These are phyloP conservation scores for Delphinella strobiligena DNA, from an alignment of 2,329 filamentous ascomycete species.

Conservation along the genomic window DNA sequence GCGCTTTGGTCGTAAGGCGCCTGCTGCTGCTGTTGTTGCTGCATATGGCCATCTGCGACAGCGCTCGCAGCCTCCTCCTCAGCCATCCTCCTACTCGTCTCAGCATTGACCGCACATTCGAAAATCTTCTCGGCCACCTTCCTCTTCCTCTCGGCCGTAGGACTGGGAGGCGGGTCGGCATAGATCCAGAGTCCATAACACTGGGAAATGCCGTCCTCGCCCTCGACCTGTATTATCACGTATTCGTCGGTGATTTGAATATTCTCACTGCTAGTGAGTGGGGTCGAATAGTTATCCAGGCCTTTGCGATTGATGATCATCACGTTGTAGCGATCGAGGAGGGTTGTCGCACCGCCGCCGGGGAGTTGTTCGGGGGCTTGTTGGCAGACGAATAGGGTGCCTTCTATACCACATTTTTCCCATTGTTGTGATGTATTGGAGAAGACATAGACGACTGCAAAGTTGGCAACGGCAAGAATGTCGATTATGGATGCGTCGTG, in stretches of 20 bases:
- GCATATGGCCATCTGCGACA: conserved; percentile 12
- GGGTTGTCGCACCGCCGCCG: conserved; percentile 11
- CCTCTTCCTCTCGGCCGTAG: conserved; percentile 38
- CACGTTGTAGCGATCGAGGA: conserved; percentile 31
- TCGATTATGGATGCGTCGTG: conserved; percentile 62
- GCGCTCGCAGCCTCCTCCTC: conserved; percentile 20
- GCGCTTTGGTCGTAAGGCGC: conserved; percentile 3
- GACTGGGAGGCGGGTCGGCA: conserved; percentile 43
- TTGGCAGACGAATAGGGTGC: conserved; percentile 78
- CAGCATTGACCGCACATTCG: conserved; percentile 42
- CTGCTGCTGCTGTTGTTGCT: conserved; percentile 7
- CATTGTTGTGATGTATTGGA: conserved; percentile 52
- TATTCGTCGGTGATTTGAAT: conserved; percentile 43
- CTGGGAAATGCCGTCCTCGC: conserved; percentile 18
- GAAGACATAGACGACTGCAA: conserved; percentile 78
- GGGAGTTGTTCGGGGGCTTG: conserved; percentile 19
- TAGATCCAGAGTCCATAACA: conserved; percentile 56
- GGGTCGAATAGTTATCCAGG: conserved; percentile 31
- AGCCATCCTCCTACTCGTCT: conserved; percentile 34
- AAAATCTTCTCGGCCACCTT: conserved; percentile 43
- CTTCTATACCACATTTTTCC: conserved; percentile 79
- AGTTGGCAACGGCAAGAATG: conserved; percentile 72
- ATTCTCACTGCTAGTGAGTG: conserved; percentile 26
- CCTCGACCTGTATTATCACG: conserved; percentile 40
- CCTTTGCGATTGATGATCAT: conserved; percentile 37